Evolutionary conservation across 306 rosid genomes (phyloP).

Genomic region (Bauhinia variegata): DNA sequence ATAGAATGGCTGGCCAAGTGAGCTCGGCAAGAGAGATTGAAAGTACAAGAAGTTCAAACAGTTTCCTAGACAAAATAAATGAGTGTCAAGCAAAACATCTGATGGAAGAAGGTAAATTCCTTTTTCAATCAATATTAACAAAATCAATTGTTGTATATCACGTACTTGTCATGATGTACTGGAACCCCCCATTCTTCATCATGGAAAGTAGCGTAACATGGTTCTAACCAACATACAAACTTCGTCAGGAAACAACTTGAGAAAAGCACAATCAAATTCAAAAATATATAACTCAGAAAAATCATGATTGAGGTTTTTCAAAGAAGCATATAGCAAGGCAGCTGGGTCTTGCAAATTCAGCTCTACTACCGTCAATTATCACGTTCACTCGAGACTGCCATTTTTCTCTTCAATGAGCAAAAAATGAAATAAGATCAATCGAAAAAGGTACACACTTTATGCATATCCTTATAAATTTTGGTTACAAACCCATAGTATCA

Average conservation of each 20-base stretch:
- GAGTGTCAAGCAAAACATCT: slow-evolving; percentile 36
- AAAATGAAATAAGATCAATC: slow-evolving; percentile 11
- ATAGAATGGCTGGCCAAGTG: slow-evolving; percentile 78
- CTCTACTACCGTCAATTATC: slow-evolving; percentile 20
- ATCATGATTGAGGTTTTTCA: slow-evolving; percentile 13
- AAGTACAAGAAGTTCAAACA: slow-evolving; percentile 81
- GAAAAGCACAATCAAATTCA: slow-evolving; percentile 20
- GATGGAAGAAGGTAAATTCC: slow-evolving; percentile 13
- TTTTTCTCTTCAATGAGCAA: slow-evolving; percentile 17
- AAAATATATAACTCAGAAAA: slow-evolving; percentile 17
- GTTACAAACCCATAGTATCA: slow-evolving; percentile 3
- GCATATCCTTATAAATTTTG: slow-evolving; percentile 9
- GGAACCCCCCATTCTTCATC: slow-evolving; percentile 94
- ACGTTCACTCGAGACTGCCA: slow-evolving; percentile 16
- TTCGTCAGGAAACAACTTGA: slow-evolving; percentile 38
- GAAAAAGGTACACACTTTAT: not conserved
- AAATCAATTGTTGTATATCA: slow-evolving; percentile 23
- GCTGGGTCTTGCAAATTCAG: slow-evolving; percentile 10
- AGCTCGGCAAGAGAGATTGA: slow-evolving; percentile 80
- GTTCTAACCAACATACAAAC: slow-evolving; percentile 56
- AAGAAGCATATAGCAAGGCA: slow-evolving; percentile 2
- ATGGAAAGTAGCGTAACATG: slow-evolving; percentile 67
- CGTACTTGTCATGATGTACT: slow-evolving; percentile 81
- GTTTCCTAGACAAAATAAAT: slow-evolving; percentile 57
- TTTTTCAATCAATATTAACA: slow-evolving; percentile 28